These are phyloP conservation scores for Chaetomiaceae sp. DNA, from an alignment of 2,329 filamentous ascomycete genomes.

Conservation along the genomic window DNA sequence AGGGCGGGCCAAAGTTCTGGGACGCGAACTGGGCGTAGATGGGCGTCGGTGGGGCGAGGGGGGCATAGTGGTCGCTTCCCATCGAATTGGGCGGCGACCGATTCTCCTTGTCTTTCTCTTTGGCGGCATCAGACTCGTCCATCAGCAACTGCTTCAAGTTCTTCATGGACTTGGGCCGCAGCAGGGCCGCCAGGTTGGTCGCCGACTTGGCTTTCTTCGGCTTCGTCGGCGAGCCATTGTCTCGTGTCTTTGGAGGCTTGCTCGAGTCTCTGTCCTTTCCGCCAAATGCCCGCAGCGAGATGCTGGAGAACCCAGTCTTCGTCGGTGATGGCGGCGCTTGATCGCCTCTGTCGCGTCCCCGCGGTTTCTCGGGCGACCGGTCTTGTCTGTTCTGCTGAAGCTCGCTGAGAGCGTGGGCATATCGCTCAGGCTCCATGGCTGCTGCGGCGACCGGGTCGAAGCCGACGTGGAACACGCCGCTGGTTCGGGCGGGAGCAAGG, in stretches of 20 bases:
- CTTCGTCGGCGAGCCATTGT: slow-evolving; percentile 49
- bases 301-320: slow-evolving; percentile 39
- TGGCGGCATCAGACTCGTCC: slow-evolving; percentile 35
- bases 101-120: slow-evolving; percentile 88
- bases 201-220: slow-evolving; percentile 78
- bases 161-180: slow-evolving; percentile 69
- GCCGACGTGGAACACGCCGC: slow-evolving; percentile 20
- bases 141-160: slow-evolving; percentile 50
- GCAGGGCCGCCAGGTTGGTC: slow-evolving; percentile 72
- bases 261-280: slow-evolving; percentile 35
- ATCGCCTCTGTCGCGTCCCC: slow-evolving; percentile 6
- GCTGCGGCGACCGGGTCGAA: slow-evolving; percentile 16
- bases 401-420: slow-evolving; percentile 48
- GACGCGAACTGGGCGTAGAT: slow-evolving; percentile 74
- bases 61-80: slow-evolving; percentile 13
- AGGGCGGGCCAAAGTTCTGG: slow-evolving; percentile 16
- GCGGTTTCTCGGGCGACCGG: slow-evolving; percentile 19
- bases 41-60: slow-evolving; percentile 50
- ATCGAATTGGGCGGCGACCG: slow-evolving; percentile 54
- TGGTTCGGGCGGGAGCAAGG: slow-evolving; percentile 24
- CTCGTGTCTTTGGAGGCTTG: slow-evolving; percentile 36
- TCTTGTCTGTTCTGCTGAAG: slow-evolving; percentile 53
- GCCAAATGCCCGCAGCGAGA: slow-evolving; percentile 42
- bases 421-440: slow-evolving; percentile 23
- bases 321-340: slow-evolving; percentile 35